Percentiles rank a stretch among this genome's conserved stretches.
Evolutionary conservation across 208 protist genomes (phyloP).

Genomic region (Leishmania guyanensis): DNA sequence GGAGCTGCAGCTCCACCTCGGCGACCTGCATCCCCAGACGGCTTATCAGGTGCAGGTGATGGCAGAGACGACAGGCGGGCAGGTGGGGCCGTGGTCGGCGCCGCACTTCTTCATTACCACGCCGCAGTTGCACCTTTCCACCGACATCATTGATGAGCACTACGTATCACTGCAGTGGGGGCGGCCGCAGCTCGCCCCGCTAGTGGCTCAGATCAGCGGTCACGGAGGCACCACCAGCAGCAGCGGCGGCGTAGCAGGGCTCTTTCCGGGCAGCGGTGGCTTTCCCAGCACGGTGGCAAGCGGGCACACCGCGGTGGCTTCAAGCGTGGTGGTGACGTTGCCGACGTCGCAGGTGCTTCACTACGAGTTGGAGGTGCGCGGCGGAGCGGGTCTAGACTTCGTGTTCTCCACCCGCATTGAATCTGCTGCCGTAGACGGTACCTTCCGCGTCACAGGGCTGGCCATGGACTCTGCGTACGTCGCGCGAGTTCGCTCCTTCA

Average conservation of each 20-base stretch:
- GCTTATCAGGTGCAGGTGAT: conserved; percentile 86
- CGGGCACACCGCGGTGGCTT: not conserved
- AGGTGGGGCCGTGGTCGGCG: conserved; percentile 82
- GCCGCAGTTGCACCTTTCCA: conserved; percentile 56
- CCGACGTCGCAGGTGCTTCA: conserved; percentile 40
- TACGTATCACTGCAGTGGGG: conserved; percentile 69
- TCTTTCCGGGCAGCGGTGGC: conserved; percentile 1
- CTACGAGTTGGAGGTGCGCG: conserved; percentile 69
- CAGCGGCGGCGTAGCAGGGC: not conserved
- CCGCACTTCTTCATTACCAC: conserved; percentile 72
- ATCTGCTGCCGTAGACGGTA: conserved; percentile 10
- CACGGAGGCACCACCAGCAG: not conserved
- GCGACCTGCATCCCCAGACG: conserved; percentile 25
- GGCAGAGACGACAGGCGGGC: conserved; percentile 73
- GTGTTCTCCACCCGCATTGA: conserved; percentile 29
- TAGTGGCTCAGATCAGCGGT: conserved; percentile 26
- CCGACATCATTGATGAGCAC: conserved; percentile 68
- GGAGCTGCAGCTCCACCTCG: conserved; percentile 17
- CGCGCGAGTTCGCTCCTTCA: conserved; percentile 64
- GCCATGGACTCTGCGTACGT: conserved; percentile 63
- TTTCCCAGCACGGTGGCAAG: not conserved
- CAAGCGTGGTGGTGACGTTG: conserved; percentile 18
- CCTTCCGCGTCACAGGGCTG: conserved; percentile 57
- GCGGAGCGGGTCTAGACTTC: conserved; percentile 32
- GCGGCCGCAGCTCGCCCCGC: conserved; percentile 29